Evolutionary conservation across 2,329 filamentous ascomycete genomes (phyloP).

Genomic region (Pseudogymnoascus sp.): DNA sequence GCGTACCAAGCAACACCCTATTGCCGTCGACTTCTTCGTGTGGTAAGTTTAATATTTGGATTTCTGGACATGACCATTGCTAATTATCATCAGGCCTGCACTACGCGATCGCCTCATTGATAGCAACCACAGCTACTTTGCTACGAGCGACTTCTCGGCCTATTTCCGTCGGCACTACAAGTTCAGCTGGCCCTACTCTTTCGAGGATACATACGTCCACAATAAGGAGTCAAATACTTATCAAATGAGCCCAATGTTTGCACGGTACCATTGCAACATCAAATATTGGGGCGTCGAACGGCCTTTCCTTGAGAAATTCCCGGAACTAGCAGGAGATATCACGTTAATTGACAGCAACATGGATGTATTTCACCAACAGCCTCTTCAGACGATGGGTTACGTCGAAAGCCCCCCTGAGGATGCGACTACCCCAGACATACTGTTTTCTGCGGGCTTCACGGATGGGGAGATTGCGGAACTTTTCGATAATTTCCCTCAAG

Average conservation of each 20-base stretch:
- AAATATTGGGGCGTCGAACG: constrained; percentile 15
- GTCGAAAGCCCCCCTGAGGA: neutral
- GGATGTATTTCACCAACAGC: neutral
- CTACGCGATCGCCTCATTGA: constrained; percentile 17
- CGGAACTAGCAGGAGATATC: constrained; percentile 9
- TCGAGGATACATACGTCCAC: constrained; percentile 15
- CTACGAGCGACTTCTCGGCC: constrained; percentile 12
- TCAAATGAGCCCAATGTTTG: constrained; percentile 14
- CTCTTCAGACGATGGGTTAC: neutral
- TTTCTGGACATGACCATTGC: neutral
- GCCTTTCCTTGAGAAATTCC: constrained; percentile 17
- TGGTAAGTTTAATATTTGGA: constrained; percentile 6
- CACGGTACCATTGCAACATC: constrained; percentile 14
- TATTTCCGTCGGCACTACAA: constrained; percentile 16
- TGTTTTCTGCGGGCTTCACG: neutral
- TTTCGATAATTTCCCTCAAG: constrained; percentile 4
- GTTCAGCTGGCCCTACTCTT: constrained; percentile 17
- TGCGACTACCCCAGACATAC: neutral
- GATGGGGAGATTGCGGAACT: constrained; percentile 6
- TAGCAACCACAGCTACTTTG: constrained; percentile 15
- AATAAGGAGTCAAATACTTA: constrained; percentile 11
- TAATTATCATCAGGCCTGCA: constrained; percentile 12
- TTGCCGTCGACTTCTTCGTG: constrained; percentile 18
- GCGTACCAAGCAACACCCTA: constrained; percentile 15
- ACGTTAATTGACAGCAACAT: neutral